Conservation (phyloP, 768 basidiomycete species). For the Mycena filopes region DNA sequence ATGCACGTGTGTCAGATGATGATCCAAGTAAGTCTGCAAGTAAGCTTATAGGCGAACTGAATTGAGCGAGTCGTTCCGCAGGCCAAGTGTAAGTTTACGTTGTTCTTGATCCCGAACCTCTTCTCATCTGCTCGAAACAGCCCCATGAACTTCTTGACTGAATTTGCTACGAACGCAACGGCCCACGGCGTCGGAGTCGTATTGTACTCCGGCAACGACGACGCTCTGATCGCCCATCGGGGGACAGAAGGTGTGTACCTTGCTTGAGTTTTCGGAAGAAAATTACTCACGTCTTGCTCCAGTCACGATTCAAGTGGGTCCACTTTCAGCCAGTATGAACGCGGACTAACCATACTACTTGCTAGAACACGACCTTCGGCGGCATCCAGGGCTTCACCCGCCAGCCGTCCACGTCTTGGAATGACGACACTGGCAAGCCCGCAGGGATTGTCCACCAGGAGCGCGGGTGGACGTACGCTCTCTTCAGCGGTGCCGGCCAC, state of each 20-base stretch:
- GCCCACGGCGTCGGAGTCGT: conserved; percentile 62
- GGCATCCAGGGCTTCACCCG: conserved; percentile 80
- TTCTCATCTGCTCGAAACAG: conserved; percentile 43
- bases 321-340: neutral
- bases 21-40: conserved; percentile 49
- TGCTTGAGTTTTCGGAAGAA: neutral
- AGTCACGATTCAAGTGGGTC: conserved; percentile 67
- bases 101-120: neutral
- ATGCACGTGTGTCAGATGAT: conserved; percentile 35
- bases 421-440: conserved; percentile 64
- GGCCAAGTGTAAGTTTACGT: conserved; percentile 47
- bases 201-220: conserved; percentile 76
- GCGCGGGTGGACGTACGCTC: conserved; percentile 68
- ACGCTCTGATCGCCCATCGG: conserved; percentile 70
- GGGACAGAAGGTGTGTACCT: conserved; percentile 66
- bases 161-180: conserved; percentile 74
- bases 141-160: conserved; percentile 71
- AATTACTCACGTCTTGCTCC: conserved; percentile 19
- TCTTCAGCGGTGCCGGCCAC: conserved; percentile 56
- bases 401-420: conserved; percentile 76
- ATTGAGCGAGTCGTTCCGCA: conserved; percentile 20
- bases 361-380: conserved; percentile 81
- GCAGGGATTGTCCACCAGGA: conserved; percentile 82
- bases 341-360: conserved; percentile 17
- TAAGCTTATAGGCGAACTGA: neutral